A percentile compares a stretch with the other conserved stretches of the same genome.
Conservation (phyloP, 352 stramenopile genomes). For the Phytophthora pini region DNA sequence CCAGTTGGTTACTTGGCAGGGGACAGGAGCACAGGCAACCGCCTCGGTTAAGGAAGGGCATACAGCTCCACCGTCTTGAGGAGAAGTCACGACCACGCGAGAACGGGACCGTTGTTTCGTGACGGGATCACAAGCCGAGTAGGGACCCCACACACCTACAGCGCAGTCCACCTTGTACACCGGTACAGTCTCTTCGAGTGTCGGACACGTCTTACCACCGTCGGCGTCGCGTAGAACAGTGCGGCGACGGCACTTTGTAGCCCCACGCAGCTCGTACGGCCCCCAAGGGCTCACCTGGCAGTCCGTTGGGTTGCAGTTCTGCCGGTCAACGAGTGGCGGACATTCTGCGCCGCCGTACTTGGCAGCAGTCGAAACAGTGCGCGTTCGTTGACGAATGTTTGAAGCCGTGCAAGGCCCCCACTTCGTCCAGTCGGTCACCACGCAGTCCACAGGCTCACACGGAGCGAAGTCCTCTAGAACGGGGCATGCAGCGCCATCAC, state of each 20-base stretch:
- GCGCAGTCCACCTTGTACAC: conserved; percentile 50
- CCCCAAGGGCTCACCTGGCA: conserved; percentile 66
- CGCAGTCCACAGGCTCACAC: conserved; percentile 60
- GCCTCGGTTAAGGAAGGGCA: conserved; percentile 47
- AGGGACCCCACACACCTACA: conserved; percentile 55
- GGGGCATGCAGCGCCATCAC: conserved; percentile 60
- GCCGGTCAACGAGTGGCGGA: conserved; percentile 43
- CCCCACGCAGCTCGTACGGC: conserved; percentile 44
- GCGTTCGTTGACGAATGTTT: conserved; percentile 49
- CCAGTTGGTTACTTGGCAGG: conserved; percentile 65
- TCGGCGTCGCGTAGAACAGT: conserved; percentile 44
- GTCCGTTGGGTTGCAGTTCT: conserved; percentile 74
- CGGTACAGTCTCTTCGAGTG: conserved; percentile 49
- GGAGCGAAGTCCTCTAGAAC: conserved; percentile 41
- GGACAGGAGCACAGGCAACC: conserved; percentile 43
- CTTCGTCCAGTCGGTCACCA: conserved; percentile 54
- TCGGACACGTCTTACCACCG: conserved; percentile 49
- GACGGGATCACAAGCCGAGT: conserved; percentile 40
- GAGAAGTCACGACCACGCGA: conserved; percentile 43
- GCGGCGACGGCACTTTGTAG: conserved; percentile 53
- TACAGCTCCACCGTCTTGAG: conserved; percentile 55
- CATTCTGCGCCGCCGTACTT: conserved; percentile 58
- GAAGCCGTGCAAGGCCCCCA: conserved; percentile 49
- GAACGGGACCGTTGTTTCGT: conserved; percentile 56
- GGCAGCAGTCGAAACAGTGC: conserved; percentile 46